Evolutionary conservation across 2,329 filamentous ascomycete species (phyloP).

Genomic region (Calcarisporium arbuscula): DNA sequence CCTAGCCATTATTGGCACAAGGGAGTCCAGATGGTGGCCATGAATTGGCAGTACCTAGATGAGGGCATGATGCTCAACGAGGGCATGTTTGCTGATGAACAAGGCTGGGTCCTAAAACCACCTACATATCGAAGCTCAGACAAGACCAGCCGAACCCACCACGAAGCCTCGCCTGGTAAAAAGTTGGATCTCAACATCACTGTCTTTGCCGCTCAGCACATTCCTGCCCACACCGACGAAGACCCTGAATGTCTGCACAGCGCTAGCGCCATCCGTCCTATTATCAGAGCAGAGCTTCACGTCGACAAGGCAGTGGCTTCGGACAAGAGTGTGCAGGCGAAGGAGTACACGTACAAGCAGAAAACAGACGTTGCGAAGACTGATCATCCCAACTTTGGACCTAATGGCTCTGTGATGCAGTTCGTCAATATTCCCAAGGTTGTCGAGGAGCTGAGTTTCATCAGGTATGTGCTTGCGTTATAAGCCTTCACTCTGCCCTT

Average conservation of each 20-base stretch:
- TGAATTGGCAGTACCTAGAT: conserved; percentile 97
- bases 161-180: conserved; percentile 39
- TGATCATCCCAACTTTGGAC: conserved; percentile 58
- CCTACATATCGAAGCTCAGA: conserved; percentile 57
- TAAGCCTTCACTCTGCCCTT: too few relatives aligned
- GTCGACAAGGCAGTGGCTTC: conserved; percentile 53
- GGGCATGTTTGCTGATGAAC: conserved; percentile 86
- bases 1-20: conserved; percentile 87
- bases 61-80: conserved; percentile 94
- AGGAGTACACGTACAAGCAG: conserved; percentile 54
- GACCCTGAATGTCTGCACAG: conserved; percentile 23
- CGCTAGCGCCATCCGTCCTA: conserved; percentile 50
- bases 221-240: conserved; percentile 34
- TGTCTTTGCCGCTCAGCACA: conserved; percentile 68
- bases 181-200: conserved; percentile 64
- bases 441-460: conserved; percentile 64
- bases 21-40: conserved; percentile 93
- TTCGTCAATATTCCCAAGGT: conserved; percentile 55
- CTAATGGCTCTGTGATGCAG: conserved; percentile 42
- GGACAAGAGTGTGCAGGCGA: conserved; percentile 17
- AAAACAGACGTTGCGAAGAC: conserved; percentile 50
- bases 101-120: conserved; percentile 84
- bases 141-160: conserved; percentile 32
- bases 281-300: conserved; percentile 75
- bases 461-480: conserved; percentile 56